phyloP scores from a whole-genome alignment of 805 yeast species.

The Naumovozyma castellii region DNA sequence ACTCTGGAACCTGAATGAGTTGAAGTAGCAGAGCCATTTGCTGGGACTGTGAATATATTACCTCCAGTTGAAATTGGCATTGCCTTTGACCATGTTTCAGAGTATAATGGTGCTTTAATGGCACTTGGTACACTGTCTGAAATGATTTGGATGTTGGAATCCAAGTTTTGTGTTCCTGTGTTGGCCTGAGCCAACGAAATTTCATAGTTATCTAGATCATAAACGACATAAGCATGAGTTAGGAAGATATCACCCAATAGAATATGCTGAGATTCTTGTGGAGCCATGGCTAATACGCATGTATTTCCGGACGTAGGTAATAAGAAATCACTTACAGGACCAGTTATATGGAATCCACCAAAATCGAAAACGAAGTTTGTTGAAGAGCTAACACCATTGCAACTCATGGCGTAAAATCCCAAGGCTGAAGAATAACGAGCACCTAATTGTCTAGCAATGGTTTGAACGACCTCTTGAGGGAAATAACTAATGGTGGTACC shows the following conservation, averaged over 20 bases:
- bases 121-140: slow-evolving; percentile 40
- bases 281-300: slow-evolving; percentile 39
- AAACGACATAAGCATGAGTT: slow-evolving; percentile 48
- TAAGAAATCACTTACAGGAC: slow-evolving; percentile 35
- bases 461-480: slow-evolving; percentile 31
- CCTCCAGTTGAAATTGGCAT: slow-evolving; percentile 20
- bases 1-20: too few relatives aligned
- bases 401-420: slow-evolving; percentile 41
- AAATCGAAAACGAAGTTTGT: slow-evolving; percentile 41
- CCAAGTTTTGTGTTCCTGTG: slow-evolving; percentile 16
- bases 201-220: slow-evolving; percentile 41
- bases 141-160: slow-evolving; percentile 40
- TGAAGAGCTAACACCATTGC: slow-evolving; percentile 30
- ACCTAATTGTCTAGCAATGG: slow-evolving; percentile 33
- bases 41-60: slow-evolving; percentile 15
- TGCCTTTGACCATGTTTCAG: slow-evolving; percentile 33
- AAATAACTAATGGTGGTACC: slow-evolving; percentile 39
- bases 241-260: slow-evolving; percentile 53
- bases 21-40: background rate
- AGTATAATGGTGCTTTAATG: slow-evolving; percentile 36
- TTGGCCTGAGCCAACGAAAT: slow-evolving; percentile 43
- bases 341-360: slow-evolving; percentile 47
- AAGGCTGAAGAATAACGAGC: slow-evolving; percentile 34
- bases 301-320: slow-evolving; percentile 12
- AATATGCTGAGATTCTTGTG: slow-evolving; percentile 17